Evolutionary conservation across 371 early-diverging fungal species (phyloP), one percentile per base, ranked within the genome.

Genomic region (Mucor piriformis): DNA sequence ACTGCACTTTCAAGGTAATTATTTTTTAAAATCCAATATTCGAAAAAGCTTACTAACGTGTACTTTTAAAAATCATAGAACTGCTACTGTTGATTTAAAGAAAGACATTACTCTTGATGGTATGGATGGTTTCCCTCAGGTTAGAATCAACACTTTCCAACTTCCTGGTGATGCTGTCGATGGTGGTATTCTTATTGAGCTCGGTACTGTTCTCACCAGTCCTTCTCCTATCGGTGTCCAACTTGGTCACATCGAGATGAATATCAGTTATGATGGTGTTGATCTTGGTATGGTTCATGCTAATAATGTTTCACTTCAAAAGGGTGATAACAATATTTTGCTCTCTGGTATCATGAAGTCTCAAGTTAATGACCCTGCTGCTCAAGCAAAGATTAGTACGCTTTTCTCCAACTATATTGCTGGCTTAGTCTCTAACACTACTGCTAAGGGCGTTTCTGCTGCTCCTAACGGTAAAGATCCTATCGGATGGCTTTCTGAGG

Each of bases 161-260:
- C 57, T 85, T 44, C 87, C 87, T 44, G 69, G 70, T n/a, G 84
- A 85, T 72, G 80, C 71, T 63, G 72, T 81, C n/a, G 59, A 68
- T 27, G 83, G 81, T 10, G 87, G 87, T 67, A 83, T 87, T 58
- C 60, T 73, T 50, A 62, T 87, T 60, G 70, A 72, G 33, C 75
- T 87, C 8, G 82, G 80, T 42, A 84, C 83, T 32, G 71, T 75
- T 38, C 52, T 87, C 50, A 69, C 71, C 51, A 81, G 81, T 62
- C 84, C 84, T 58, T 85, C 85, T 29, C 85, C 87, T 47, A 74
- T 87, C 47, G 83, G 84, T 24, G 77, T 86, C 3, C 69, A 78
- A 46, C 74, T 87, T 3, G 87, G 87, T 49, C 80, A 81, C 5
- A 76, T 87, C 55, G 68, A 72, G 37, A 69, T 87, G 57, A 70